Evolutionary conservation across 2,329 filamentous ascomycete genomes (phyloP), one percentile per base, ranked within the genome.

Genomic region (Arthrobotrys iridis): DNA sequence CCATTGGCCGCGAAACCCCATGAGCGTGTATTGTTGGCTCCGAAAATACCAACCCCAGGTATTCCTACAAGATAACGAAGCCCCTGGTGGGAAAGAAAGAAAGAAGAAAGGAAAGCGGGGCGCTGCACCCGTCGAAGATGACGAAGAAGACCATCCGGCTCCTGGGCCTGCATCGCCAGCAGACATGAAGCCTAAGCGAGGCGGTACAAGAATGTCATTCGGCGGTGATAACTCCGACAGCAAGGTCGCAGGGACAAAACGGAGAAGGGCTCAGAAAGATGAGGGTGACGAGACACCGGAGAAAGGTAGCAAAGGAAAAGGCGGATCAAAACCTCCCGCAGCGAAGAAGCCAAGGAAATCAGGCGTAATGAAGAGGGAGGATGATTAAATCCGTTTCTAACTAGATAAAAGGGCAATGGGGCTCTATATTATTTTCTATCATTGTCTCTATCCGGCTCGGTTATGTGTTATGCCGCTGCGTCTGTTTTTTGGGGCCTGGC

Each of bases 21-120:
- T 93, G 43, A 96, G 92, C 72, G 93, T 97, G 2, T 96, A 96
- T 84, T 97, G 96, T 82, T 99, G 95, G 95, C 87, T 99, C 10
- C 88, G 92, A 77, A 89, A 92, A 80, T 87, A 97, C 82, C 90
- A 92, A 72, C 91, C 93, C 2, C 90, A 94, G 81, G 89, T 93
- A 55, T 93, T 96, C 83, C 84, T 96, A 18, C 91, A 96, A 81
- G 91, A 93, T 79, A 88, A 89, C 66, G 88, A 90, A 79, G 82
- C 83, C 28, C 81, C 79, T 0, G 78, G 80, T 40, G 71, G 13
- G 55, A 82, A 63, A 79, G 82, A 71, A 78, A 79, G 74, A 71
- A 82, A 55, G 79, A 81, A 78, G 84, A 77, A 78, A n/a, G 77
- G 77, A 33, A 78, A 79, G 63, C 79, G 80, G 82, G 79, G 10